Percentiles rank a stretch among this genome's conserved stretches.
phyloP scores from a whole-genome alignment of 345 rosid species.

The Tarenaya hassleriana region DNA sequence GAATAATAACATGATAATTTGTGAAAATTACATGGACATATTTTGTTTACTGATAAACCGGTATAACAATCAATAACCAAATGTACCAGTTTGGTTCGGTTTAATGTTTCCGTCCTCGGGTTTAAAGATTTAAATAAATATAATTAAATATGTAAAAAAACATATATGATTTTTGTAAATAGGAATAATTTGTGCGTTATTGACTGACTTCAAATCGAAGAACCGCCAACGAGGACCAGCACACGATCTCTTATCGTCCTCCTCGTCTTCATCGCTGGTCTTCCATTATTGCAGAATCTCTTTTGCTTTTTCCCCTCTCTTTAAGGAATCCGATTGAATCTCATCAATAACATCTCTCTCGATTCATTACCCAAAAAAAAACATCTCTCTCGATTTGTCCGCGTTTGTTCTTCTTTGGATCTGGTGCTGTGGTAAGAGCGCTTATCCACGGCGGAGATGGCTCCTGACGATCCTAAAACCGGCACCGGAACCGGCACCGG shows the following conservation, averaged over 20 bases:
- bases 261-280: slow-evolving; percentile 23
- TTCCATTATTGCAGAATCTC: slow-evolving; percentile 1
- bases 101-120: not conserved
- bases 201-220: slow-evolving; percentile 14
- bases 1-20: too few relatives aligned
- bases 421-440: not conserved
- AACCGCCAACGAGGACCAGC: slow-evolving; percentile 22
- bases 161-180: too few relatives aligned
- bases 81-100: slow-evolving; percentile 8
- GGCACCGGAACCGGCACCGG: slow-evolving; percentile 4
- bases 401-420: not conserved
- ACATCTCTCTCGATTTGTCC: too few relatives aligned
- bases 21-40: too few relatives aligned
- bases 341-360: too few relatives aligned
- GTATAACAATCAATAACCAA: too few relatives aligned
- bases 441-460: slow-evolving; percentile 35
- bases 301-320: not conserved
- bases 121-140: too few relatives aligned
- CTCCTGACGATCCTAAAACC: slow-evolving; percentile 56
- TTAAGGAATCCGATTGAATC: not conserved
- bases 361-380: too few relatives aligned
- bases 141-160: too few relatives aligned
- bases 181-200: not conserved
- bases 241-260: slow-evolving; percentile 1
- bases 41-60: too few relatives aligned